A percentile compares a stretch with the other conserved stretches of the same genome.
Conservation (phyloP, 148 eudicot species). For the Amaranthus hypochondriacus region DNA sequence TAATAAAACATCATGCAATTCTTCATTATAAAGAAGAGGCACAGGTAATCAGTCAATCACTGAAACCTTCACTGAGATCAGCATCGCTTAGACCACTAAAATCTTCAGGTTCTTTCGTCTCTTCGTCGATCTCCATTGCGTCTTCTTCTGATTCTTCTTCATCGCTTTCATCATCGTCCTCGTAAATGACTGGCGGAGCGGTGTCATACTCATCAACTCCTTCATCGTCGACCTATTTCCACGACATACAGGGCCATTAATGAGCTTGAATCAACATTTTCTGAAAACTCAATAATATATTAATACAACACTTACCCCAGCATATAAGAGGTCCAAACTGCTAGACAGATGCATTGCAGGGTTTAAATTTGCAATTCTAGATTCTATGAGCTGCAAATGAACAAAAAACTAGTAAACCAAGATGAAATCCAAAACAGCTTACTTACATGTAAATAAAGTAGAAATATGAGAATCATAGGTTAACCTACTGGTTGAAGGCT, state of each 20-base stretch:
- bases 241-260: background rate
- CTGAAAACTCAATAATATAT: background rate
- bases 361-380: conserved; percentile 63
- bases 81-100: conserved; percentile 50
- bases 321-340: conserved; percentile 55
- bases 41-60: conserved; percentile 22
- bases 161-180: conserved; percentile 66
- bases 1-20: background rate
- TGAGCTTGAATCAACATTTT: background rate
- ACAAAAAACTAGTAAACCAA: background rate
- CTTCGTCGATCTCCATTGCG: conserved; percentile 81
- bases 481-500: background rate
- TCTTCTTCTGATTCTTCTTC: conserved; percentile 61
- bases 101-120: conserved; percentile 34
- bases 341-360: conserved; percentile 61
- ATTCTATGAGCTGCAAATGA: conserved; percentile 66
- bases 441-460: background rate
- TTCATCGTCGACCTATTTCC: conserved; percentile 52
- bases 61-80: conserved; percentile 46
- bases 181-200: conserved; percentile 49
- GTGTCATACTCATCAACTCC: conserved; percentile 41
- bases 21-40: too few relatives aligned
- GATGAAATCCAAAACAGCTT: background rate
- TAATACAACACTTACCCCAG: conserved; percentile 53
- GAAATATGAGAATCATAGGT: background rate